These are phyloP conservation scores for Globisporangium carolinianum DNA, from an alignment of 352 stramenopile species.

Conservation along the genomic window DNA sequence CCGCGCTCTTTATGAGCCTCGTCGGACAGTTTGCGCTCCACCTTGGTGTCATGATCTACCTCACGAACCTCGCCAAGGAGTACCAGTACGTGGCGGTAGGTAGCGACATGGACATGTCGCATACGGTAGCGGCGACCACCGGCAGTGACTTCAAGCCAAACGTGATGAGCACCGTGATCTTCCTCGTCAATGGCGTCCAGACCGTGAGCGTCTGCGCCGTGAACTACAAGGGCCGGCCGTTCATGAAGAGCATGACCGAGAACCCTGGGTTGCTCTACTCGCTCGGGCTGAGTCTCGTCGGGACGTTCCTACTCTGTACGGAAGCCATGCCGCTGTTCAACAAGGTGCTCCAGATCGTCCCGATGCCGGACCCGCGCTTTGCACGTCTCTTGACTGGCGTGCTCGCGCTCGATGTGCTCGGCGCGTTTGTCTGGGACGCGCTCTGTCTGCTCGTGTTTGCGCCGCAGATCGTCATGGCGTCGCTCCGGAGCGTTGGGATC, in stretches of 20 bases:
- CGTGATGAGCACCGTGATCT: conserved; percentile 97
- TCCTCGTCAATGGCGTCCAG: conserved; percentile 93
- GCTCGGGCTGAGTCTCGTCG: conserved; percentile 78
- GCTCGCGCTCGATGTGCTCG: conserved; percentile 78
- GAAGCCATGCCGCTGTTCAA: conserved; percentile 89
- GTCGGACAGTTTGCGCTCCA: conserved; percentile 95
- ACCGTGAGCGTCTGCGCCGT: conserved; percentile 97
- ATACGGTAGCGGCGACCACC: too few relatives aligned
- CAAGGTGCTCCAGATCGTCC: conserved; percentile 90
- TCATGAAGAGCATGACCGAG: conserved; percentile 97
- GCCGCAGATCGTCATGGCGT: conserved; percentile 83
- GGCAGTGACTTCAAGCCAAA: conserved; percentile 93
- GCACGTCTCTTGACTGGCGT: conserved; percentile 74
- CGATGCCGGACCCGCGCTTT: conserved; percentile 85
- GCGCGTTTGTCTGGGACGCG: conserved; percentile 84
- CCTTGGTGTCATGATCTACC: conserved; percentile 90
- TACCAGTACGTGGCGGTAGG: conserved; percentile 23
- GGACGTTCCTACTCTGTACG: conserved; percentile 89
- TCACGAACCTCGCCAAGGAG: conserved; percentile 87
- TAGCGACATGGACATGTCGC: too few relatives aligned
- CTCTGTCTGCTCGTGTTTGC: conserved; percentile 80
- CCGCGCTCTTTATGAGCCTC: conserved; percentile 92
- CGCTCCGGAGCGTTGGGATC: conserved; percentile 60
- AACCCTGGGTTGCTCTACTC: conserved; percentile 95
- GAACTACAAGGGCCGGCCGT: conserved; percentile 98